Base-by-base conservation (phyloP, 1,139 yeast species). In the Debaryomycetaceae sp. region DNA sequence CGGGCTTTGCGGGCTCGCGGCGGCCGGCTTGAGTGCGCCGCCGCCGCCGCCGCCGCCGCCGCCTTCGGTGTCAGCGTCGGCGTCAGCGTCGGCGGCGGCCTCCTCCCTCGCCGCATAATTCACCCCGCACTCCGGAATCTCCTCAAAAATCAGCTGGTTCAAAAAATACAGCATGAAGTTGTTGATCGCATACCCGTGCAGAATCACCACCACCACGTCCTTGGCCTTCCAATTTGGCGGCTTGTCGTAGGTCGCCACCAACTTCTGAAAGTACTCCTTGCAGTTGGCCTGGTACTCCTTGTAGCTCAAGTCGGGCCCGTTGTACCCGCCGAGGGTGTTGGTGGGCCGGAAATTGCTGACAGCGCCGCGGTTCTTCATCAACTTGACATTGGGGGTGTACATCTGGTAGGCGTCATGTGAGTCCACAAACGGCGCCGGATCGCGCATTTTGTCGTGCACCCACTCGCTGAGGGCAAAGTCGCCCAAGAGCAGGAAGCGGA, bases 401-500 rank as follows among this genome's bases (percentile, higher is more conserved):
- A 67, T 64, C 38, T 64, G 61, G 44, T 67, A 67, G 4, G 72
- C 73, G 41, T 65, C 72, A 36, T 62, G 63, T 22, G 71, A 61
- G 45, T 66, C 73, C 17, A 49, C 40, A 37, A 62, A 65, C 3
- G 71, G 72, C 4, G 73, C 72, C 39, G 65, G 61, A 32, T 61
- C 54, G 31, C 49, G 50, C 73, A 66, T 66, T 29, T 59, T 55
- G 34, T 65, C 72, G 38, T 67, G 73, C 37, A 67, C 55, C 74
- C 74, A 67, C 42, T 67, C 74, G 30, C 67, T 58, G 21, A 66
- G 48, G 10, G 73, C 73, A 51, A 67, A 66, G 44, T 67, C 74
- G 3, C 72, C 68, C 30, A 66, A 44, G 19, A 67, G 48, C 38
- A 62, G 73, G 44, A 58, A 65, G 40, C 66, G 44, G 16, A 62